phyloP scores from a whole-genome alignment of 2,329 filamentous ascomycete species.

The Ceratocystis lukuohia region DNA sequence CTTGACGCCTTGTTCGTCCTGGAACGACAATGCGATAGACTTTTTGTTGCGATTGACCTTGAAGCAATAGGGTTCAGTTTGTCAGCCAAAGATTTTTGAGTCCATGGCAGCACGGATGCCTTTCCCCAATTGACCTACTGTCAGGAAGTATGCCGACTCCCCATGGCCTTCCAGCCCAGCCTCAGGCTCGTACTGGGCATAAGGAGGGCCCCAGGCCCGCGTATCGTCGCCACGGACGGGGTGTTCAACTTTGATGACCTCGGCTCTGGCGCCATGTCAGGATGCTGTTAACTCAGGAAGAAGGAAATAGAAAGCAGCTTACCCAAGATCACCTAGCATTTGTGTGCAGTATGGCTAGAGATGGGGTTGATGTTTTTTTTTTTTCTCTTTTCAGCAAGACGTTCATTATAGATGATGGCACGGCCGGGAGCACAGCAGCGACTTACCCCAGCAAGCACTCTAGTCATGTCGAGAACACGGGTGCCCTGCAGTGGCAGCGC shows the following conservation, averaged over 20 bases:
- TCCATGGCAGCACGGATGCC: neutral
- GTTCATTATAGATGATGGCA: constrained; percentile 14
- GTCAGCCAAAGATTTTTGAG: neutral
- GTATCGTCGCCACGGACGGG: constrained; percentile 86
- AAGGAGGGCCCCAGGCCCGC: constrained; percentile 89
- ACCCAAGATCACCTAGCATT: constrained; percentile 92
- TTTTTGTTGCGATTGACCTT: constrained; percentile 97
- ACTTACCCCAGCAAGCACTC: constrained; percentile 83
- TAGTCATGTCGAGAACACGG: constrained; percentile 88
- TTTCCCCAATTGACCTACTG: constrained; percentile 39
- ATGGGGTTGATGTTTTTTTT: no score
- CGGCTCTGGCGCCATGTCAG: constrained; percentile 45
- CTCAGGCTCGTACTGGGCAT: constrained; percentile 59
- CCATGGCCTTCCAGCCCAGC: constrained; percentile 55
- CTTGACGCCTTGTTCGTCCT: constrained; percentile 66
- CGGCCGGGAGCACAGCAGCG: neutral
- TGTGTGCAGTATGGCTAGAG: constrained; percentile 88
- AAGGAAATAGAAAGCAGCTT: constrained; percentile 27
- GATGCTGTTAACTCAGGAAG: neutral
- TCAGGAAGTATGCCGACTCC: constrained; percentile 88
- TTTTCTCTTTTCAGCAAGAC: constrained; percentile 9
- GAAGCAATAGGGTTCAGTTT: no score
- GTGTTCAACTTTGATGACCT: constrained; percentile 96
- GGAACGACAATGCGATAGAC: constrained; percentile 81
- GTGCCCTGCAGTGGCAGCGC: constrained; percentile 64